phyloP scores from a whole-genome alignment of 345 rosid species.

The Bruguiera gymnorhiza region DNA sequence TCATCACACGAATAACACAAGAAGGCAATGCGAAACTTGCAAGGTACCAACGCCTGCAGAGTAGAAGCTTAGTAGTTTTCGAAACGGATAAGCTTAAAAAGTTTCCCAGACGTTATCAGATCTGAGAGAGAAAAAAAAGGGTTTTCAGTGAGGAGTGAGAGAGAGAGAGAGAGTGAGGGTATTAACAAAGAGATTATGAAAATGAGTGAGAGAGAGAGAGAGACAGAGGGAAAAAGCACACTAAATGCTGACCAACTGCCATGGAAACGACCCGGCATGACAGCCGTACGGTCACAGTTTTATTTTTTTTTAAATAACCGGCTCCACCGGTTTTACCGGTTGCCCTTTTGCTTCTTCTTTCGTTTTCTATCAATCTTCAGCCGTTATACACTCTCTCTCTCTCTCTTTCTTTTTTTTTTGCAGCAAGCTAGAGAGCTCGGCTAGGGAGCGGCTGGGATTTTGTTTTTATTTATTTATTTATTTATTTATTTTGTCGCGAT shows the following conservation, averaged over 20 bases:
- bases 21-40: too few species aligned
- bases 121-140: slow-evolving; percentile 2
- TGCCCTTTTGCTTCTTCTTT: background rate
- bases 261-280: slow-evolving; percentile 48
- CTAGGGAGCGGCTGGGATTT: too few species aligned
- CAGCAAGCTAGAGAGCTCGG: too few species aligned
- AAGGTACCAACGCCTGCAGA: too few species aligned
- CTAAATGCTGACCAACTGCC: slow-evolving; percentile 78
- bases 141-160: background rate
- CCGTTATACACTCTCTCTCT: background rate
- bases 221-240: slow-evolving; percentile 27
- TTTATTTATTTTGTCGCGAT: background rate
- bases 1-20: background rate
- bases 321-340: slow-evolving; percentile 20
- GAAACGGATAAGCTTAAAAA: background rate
- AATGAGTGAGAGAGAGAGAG: slow-evolving; percentile 12
- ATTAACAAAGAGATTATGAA: background rate
- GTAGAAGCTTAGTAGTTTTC: too few species aligned
- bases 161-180: slow-evolving; percentile 1
- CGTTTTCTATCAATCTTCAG: background rate
- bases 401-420: too few species aligned
- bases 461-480: background rate
- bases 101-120: slow-evolving; percentile 8
- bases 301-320: slow-evolving; percentile 19
- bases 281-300: slow-evolving; percentile 34